Evolutionary conservation across 1,284 basidiomycete genomes (phyloP).

Genomic region (Takashimella tepidaria): DNA sequence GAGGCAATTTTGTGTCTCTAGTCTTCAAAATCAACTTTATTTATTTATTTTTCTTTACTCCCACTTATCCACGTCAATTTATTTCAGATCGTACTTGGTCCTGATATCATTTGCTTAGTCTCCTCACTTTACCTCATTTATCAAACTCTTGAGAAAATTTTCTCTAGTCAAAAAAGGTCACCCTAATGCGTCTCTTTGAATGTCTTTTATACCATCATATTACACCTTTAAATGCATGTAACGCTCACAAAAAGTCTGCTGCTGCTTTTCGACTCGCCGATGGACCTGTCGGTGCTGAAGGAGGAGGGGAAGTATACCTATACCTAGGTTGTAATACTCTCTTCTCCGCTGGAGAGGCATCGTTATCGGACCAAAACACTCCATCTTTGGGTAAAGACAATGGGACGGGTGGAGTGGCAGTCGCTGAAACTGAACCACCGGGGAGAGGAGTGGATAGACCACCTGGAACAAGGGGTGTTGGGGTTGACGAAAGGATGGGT

Average conservation of each 20-base stretch:
- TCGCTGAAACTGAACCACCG: slow-evolving; percentile 20
- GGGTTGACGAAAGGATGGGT: slow-evolving; percentile 1
- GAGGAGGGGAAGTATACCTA: slow-evolving; percentile 52
- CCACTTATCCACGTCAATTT: no score
- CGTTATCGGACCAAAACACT: slow-evolving; percentile 47
- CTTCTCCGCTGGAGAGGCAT: slow-evolving; percentile 55
- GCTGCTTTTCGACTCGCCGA: slow-evolving; percentile 46
- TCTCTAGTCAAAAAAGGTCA: no score
- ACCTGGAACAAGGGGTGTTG: slow-evolving; percentile 23
- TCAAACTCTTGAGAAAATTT: no score
- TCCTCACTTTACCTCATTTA: no score
- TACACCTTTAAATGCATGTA: no score
- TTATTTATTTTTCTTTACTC: no score
- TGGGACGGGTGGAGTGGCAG: slow-evolving; percentile 4
- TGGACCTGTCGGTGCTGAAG: slow-evolving; percentile 17
- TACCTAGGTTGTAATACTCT: slow-evolving; percentile 71
- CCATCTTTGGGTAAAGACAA: slow-evolving; percentile 37
- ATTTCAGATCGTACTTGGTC: no score
- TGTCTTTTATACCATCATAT: no score
- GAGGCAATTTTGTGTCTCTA: no score
- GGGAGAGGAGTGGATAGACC: slow-evolving; percentile 23
- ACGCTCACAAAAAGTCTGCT: slow-evolving; percentile 45
- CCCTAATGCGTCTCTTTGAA: no score
- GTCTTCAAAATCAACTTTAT: no score
- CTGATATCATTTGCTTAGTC: no score